phyloP scores from a whole-genome alignment of 345 rosid species.

The Brassica incana region DNA sequence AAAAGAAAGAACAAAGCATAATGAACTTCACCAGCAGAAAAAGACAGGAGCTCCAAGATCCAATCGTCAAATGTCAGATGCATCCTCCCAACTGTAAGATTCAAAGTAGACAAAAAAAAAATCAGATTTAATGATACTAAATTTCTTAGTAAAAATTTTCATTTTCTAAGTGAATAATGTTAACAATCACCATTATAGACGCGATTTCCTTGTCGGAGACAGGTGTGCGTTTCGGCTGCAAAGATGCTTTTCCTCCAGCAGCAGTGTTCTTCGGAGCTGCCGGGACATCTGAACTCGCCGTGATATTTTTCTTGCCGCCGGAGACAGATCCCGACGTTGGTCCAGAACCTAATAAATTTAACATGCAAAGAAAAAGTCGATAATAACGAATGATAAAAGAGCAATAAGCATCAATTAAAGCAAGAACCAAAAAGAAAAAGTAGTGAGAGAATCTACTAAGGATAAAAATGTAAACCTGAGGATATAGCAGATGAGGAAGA shows the following conservation, averaged over 20 bases:
- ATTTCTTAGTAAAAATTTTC: not conserved
- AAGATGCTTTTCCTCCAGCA: conserved; percentile 74
- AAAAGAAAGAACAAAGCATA: not conserved
- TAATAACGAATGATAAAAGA: not conserved
- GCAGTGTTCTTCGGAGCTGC: conserved; percentile 53
- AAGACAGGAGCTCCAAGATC: conserved; percentile 14
- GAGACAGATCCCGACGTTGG: conserved; percentile 31
- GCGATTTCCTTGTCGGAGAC: conserved; percentile 68
- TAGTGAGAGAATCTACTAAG: not conserved
- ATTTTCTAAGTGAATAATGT: not conserved
- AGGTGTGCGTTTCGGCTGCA: conserved; percentile 79
- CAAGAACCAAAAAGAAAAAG: not conserved
- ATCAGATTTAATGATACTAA: not conserved
- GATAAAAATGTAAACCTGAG: conserved; percentile 24
- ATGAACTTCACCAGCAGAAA: conserved; percentile 7
- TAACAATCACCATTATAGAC: conserved; percentile 50
- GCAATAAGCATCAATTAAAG: not conserved
- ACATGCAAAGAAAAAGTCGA: not conserved
- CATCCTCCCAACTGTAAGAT: conserved; percentile 37
- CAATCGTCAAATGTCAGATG: conserved; percentile 26
- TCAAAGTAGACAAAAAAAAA: not conserved
- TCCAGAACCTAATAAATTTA: conserved; percentile 13
- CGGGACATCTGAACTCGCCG: conserved; percentile 59
- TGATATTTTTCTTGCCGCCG: conserved; percentile 28
- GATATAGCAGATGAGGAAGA: conserved; percentile 34